Percentiles rank a stretch among this genome's conserved stretches.
These are phyloP conservation scores for Musa beccarii DNA, from an alignment of 176 grass and related monocot species.

Conservation along the genomic window DNA sequence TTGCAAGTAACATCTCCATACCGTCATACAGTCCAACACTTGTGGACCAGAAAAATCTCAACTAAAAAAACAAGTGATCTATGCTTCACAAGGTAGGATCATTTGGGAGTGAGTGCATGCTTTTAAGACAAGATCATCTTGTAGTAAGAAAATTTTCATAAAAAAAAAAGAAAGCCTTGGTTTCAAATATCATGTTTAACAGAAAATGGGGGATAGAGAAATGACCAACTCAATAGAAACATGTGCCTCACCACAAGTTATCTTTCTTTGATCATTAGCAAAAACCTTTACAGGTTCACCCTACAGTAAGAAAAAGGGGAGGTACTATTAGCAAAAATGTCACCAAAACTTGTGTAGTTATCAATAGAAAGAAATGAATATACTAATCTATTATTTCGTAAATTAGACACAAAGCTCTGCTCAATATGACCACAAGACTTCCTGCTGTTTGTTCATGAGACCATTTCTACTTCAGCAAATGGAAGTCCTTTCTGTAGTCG, in stretches of 20 bases:
- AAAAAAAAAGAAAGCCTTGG: not conserved
- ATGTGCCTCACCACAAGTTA: constrained; percentile 60
- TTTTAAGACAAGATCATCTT: not conserved
- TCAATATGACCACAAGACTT: not conserved
- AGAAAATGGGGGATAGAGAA: not conserved
- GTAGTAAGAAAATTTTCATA: not conserved
- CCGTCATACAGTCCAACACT: no score
- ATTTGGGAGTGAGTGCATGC: not conserved
- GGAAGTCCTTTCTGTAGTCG: not conserved
- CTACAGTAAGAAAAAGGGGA: constrained; percentile 27
- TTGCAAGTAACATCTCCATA: no score
- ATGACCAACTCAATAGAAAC: constrained; percentile 22
- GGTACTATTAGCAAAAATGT: not conserved
- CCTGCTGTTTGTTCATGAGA: not conserved
- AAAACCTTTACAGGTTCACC: constrained; percentile 65
- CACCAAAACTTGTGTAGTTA: not conserved
- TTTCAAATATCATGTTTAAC: not conserved
- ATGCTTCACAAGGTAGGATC: not conserved
- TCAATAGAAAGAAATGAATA: not conserved
- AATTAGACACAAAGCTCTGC: not conserved
- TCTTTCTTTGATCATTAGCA: constrained; percentile 82
- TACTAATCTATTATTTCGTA: not conserved
- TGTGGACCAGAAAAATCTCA: not conserved
- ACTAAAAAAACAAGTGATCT: not conserved
- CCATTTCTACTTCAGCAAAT: not conserved